Evolutionary conservation across 768 basidiomycete genomes (phyloP), one percentile per base, ranked within the genome.

Genomic region (Tulasnella sp.): DNA sequence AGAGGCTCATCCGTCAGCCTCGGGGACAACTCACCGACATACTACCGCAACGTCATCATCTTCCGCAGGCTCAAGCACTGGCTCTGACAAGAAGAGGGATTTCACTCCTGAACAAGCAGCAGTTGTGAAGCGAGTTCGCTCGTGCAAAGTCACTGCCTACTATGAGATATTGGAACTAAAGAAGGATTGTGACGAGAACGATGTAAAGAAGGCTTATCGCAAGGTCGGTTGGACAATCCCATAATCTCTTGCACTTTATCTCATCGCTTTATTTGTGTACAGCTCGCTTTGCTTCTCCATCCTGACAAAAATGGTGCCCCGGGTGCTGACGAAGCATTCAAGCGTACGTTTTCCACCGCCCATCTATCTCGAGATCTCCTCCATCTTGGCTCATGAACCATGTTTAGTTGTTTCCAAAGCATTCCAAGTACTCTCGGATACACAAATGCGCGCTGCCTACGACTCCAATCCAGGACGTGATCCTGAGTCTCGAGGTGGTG

Each of bases 261-360:
- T 24, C 12, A 31, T 5, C 33, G 25, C 35, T 34, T 13, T 20
- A 22, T 24, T 41, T 47, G n/a, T 45, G 28, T 57, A n/a, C n/a
- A 91, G 87, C 73, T 93, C 55, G 91, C 91, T 33, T 70, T 95
- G 53, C 84, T 85, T 46, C 66, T 91, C 41, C 88, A 92, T 66
- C 88, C 88, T 3, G 88, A 92, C 64, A 92, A 83, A 70, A 95
- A 93, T 60, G 89, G 90, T 5, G 93, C 93, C 16, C 92, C 93
- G n/a, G 87, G 89, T 34, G 93, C 93, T 13, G 93, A 96, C 55
- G 93, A 98, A 63, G 93, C 93, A 2, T 98, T 98, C 70, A 98
- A 98, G 71, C 72, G 93, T 96, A 60, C 48, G 81, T 73, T 34
- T 53, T 24, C 31, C 28, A 33, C 16, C 48, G 42, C 13, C 46